phyloP scores from a whole-genome alignment of 2,329 filamentous ascomycete species.

The Colletotrichum sp. region DNA sequence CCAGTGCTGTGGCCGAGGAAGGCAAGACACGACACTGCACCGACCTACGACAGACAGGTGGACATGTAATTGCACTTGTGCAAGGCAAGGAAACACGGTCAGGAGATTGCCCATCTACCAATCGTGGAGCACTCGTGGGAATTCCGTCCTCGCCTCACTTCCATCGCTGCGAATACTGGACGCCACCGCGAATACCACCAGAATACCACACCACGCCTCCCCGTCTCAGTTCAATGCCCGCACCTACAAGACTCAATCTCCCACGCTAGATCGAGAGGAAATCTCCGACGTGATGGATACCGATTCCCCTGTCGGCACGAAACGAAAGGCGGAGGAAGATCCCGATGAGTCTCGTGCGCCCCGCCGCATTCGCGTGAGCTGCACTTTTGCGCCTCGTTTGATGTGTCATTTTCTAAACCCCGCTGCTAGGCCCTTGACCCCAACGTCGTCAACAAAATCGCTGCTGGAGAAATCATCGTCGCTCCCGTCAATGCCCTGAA shows the following conservation, averaged over 20 bases:
- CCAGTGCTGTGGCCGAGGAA: background rate
- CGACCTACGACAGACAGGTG: background rate
- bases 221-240: background rate
- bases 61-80: no score
- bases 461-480: slow-evolving; percentile 97
- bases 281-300: slow-evolving; percentile 44
- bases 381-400: background rate
- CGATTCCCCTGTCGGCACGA: slow-evolving; percentile 49
- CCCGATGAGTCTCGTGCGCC: slow-evolving; percentile 42
- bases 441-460: slow-evolving; percentile 98
- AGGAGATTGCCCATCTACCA: no score
- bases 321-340: slow-evolving; percentile 52
- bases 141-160: background rate
- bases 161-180: background rate
- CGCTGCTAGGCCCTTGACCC: slow-evolving; percentile 77
- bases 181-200: background rate
- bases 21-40: background rate
- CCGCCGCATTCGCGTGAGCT: slow-evolving; percentile 55
- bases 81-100: no score
- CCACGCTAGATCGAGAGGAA: background rate
- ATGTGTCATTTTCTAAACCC: background rate
- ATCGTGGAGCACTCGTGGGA: no score
- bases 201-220: background rate
- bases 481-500: slow-evolving; percentile 96
- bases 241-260: background rate